Percentiles rank a stretch among this genome's conserved stretches.
Evolutionary conservation across 2,329 filamentous ascomycete genomes (phyloP).

Genomic region (Penicillium corylophilum): DNA sequence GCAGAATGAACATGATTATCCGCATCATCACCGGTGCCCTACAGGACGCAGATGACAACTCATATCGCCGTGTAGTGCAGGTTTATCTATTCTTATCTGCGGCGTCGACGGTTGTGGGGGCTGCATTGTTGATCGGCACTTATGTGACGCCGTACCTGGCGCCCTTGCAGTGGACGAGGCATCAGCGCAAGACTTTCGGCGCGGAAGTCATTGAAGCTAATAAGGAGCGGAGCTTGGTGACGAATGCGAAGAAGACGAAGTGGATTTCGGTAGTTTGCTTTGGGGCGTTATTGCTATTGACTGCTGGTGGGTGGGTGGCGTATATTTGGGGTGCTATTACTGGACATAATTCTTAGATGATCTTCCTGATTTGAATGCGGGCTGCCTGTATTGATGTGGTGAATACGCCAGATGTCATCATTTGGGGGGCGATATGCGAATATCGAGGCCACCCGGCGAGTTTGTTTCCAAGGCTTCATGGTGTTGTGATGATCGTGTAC

Average conservation of each 20-base stretch:
- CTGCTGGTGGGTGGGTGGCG: conserved; percentile 50
- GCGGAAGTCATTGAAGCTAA: conserved; percentile 47
- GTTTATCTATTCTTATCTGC: conserved; percentile 57
- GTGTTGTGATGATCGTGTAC: no score
- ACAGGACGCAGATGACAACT: conserved; percentile 52
- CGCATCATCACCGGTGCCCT: conserved; percentile 29
- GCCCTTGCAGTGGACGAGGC: conserved; percentile 59
- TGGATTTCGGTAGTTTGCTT: conserved; percentile 48
- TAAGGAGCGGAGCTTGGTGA: conserved; percentile 44
- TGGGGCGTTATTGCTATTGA: conserved; percentile 44
- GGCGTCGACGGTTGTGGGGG: conserved; percentile 49
- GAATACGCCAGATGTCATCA: background rate
- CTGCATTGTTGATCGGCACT: conserved; percentile 41
- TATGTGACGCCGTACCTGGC: conserved; percentile 46
- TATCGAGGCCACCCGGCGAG: no score
- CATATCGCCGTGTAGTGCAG: conserved; percentile 40
- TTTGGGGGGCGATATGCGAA: background rate
- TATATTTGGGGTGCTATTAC: conserved; percentile 63
- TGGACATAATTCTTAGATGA: conserved; percentile 43
- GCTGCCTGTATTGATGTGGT: no score
- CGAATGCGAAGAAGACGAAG: conserved; percentile 39
- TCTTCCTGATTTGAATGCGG: background rate
- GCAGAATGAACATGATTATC: conserved; percentile 25
- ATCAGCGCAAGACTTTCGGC: conserved; percentile 48
- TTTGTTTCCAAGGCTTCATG: no score